phyloP scores from a whole-genome alignment of 192 early-diverging fungal species.

The Mortierella alpina region DNA sequence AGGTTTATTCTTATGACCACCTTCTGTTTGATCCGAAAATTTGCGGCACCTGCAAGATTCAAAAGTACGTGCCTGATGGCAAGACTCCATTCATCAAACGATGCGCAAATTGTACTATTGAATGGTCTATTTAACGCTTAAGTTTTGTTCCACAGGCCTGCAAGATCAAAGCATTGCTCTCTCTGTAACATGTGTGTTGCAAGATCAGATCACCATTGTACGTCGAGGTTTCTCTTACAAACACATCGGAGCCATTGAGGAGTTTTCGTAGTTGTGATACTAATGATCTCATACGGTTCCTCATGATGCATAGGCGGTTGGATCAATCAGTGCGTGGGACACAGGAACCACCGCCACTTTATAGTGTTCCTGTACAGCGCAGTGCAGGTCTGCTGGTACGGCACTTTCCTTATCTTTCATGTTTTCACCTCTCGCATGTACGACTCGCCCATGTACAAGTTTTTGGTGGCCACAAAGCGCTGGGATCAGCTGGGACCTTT shows the following conservation, averaged over 20 bases:
- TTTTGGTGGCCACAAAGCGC: conserved; percentile 20
- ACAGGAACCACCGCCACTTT: conserved; percentile 66
- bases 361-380: conserved; percentile 60
- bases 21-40: conserved; percentile 60
- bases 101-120: background rate
- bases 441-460: conserved; percentile 47
- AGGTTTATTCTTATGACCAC: conserved; percentile 57
- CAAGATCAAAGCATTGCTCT: conserved; percentile 68
- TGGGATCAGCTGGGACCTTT: conserved; percentile 46
- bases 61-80: conserved; percentile 54
- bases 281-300: background rate
- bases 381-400: conserved; percentile 62
- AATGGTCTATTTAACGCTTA: background rate
- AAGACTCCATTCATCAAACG: background rate
- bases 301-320: conserved; percentile 44
- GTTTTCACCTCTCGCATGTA: conserved; percentile 54
- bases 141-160: conserved; percentile 50
- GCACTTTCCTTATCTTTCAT: conserved; percentile 56
- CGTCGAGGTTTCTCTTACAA: background rate
- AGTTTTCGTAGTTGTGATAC: background rate
- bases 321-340: conserved; percentile 66
- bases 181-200: conserved; percentile 64
- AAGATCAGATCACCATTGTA: conserved; percentile 64
- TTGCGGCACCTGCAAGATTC: conserved; percentile 62
- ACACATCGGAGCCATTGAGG: background rate